Base-by-base conservation (phyloP, 2,329 filamentous ascomycete species). In the Calonectria naviculata region DNA sequence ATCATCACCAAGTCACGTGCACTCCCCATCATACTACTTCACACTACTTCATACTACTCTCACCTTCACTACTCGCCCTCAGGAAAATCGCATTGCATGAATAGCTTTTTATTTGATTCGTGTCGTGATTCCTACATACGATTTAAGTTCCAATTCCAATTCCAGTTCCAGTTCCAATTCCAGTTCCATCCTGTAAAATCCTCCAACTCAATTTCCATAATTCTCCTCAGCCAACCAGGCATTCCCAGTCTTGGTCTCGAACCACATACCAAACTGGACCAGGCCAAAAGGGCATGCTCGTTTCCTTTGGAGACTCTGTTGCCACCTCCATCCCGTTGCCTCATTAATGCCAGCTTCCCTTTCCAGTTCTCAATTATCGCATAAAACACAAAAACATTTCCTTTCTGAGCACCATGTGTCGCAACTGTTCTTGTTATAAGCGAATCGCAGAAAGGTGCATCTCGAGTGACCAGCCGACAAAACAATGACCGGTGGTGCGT, bases 1-100 rank as follows among this genome's bases (percentile, higher is more conserved):
- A 72, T 70, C 28, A 72, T 70, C 74, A 44, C 72, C 73, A 72
- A 73, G 74, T 80, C 79, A 80, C 79, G 79, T 80, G 79, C 67
- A 15, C 8, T 26, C 5, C 21, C 13, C 28, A 31, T 12, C 36
- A 12, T 38, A 15, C 36, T 24, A 52, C 54, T 42, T n/a, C n/a
- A n/a, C n/a, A n/a, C n/a, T n/a, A n/a, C n/a, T n/a, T 12, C 36
- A 12, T 38, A 15, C 36, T 24, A 52, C 54, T 42, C 26, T 47
- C 24, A 41, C 19, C 17, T 17, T 58, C 31, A 52, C 47, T 26
- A 9, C 15, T 8, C 17, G 6, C 29, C 24, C 29, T 17, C 8
- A 7, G 34, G 8, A 38, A 58, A 28, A 21, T 13, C 24, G 13
- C 52, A 58, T 36, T 58, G 21, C 24, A 29, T 31, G 6, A n/a